Conservation (phyloP, 331 rosid species). For the Telfairia occidentalis region DNA sequence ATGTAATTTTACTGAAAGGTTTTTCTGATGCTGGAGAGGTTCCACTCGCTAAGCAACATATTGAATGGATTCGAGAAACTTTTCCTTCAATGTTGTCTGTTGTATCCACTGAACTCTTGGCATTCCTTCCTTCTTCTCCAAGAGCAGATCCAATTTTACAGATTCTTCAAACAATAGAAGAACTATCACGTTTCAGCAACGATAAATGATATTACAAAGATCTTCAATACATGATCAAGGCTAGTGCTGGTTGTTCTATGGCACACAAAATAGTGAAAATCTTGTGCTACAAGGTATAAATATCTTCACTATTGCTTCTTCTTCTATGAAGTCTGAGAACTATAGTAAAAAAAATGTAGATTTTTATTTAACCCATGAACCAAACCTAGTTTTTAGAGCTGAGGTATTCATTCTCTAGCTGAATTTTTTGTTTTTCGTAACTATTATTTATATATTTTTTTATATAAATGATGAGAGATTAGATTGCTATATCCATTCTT, state of each 20-base stretch:
- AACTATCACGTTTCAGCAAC: conserved; percentile 10
- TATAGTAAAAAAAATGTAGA: neutral
- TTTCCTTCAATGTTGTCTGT: conserved; percentile 39
- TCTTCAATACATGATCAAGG: neutral
- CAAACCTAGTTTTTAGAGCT: neutral
- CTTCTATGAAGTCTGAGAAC: neutral
- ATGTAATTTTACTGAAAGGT: conserved; percentile 50
- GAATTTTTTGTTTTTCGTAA: no score
- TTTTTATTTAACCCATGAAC: neutral
- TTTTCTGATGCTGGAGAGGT: conserved; percentile 48
- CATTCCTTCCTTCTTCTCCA: conserved; percentile 48
- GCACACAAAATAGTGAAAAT: neutral
- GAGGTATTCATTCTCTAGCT: neutral
- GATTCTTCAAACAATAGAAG: conserved; percentile 40
- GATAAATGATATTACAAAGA: neutral
- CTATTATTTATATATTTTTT: no score
- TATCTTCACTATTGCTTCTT: neutral
- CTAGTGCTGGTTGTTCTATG: neutral
- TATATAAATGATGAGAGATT: no score
- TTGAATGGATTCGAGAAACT: conserved; percentile 40
- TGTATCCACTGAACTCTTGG: conserved; percentile 40
- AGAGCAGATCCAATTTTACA: conserved; percentile 38
- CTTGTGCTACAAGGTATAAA: neutral
- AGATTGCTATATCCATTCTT: no score
- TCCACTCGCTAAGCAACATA: conserved; percentile 43